These are phyloP conservation scores for Epichloe hybrida DNA, from an alignment of 2,329 filamentous ascomycete genomes.

Conservation along the genomic window DNA sequence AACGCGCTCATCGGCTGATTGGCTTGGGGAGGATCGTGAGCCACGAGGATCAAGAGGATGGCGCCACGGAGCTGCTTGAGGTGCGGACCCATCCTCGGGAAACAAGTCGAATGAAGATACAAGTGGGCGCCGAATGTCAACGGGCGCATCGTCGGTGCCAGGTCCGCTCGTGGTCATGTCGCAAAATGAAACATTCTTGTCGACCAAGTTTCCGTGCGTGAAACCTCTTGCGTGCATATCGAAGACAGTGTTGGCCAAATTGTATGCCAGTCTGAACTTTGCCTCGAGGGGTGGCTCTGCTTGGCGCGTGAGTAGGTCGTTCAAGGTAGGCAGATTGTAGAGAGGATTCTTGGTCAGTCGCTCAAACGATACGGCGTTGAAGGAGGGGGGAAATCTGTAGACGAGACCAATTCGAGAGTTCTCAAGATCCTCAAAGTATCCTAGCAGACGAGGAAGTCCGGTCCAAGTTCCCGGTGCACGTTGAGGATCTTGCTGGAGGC, in stretches of 20 bases:
- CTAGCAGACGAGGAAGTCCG: slow-evolving; percentile 47
- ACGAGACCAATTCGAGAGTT: slow-evolving; percentile 59
- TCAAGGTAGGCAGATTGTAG: slow-evolving; percentile 39
- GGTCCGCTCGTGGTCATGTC: slow-evolving; percentile 29
- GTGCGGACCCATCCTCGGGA: slow-evolving; percentile 14
- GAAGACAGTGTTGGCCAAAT: slow-evolving; percentile 59
- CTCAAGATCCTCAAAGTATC: slow-evolving; percentile 63
- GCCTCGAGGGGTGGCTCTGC: slow-evolving; percentile 57
- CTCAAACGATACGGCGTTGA: slow-evolving; percentile 44
- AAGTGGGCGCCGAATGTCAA: slow-evolving; percentile 55
- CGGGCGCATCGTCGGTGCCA: slow-evolving; percentile 28
- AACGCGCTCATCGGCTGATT: slow-evolving; percentile 40
- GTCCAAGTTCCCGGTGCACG: slow-evolving; percentile 43
- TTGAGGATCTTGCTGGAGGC: slow-evolving; percentile 40
- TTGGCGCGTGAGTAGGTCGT: slow-evolving; percentile 36
- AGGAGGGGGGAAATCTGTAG: slow-evolving; percentile 57
- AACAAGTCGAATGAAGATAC: slow-evolving; percentile 67
- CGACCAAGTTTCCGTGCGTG: slow-evolving; percentile 56
- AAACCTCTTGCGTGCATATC: slow-evolving; percentile 58
- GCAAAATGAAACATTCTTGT: slow-evolving; percentile 55
- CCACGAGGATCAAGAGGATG: slow-evolving; percentile 51
- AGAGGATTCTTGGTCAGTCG: slow-evolving; percentile 34
- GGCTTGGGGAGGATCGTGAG: slow-evolving; percentile 35
- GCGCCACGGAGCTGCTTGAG: slow-evolving; percentile 25
- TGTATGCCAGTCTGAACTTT: slow-evolving; percentile 62